Conservation (phyloP, 2,329 filamentous ascomycete genomes). For the Exophiala sp. region DNA sequence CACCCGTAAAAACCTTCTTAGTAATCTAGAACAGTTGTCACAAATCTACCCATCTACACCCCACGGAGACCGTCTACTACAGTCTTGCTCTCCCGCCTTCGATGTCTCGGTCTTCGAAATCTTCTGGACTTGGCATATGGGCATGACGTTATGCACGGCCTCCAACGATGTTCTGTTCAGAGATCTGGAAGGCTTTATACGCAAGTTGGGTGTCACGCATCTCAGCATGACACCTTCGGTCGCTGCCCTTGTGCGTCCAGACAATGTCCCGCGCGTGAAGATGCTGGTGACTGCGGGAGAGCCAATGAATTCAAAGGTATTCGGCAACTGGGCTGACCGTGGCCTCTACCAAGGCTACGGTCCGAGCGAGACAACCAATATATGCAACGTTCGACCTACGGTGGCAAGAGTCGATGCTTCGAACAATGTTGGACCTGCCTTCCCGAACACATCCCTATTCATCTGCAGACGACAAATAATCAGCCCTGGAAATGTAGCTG, state of each 20-base stretch:
- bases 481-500: neutral
- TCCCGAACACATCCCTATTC: constrained; percentile 73
- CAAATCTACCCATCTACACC: constrained; percentile 60
- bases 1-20: constrained; percentile 70
- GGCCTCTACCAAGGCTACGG: constrained; percentile 79
- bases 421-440: constrained; percentile 71
- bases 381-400: constrained; percentile 68
- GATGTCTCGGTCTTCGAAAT: constrained; percentile 89
- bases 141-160: constrained; percentile 74
- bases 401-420: constrained; percentile 59
- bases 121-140: constrained; percentile 75
- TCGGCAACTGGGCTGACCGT: constrained; percentile 61
- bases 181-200: constrained; percentile 67
- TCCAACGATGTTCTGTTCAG: constrained; percentile 70
- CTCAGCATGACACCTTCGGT: constrained; percentile 84
- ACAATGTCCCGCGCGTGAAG: constrained; percentile 65
- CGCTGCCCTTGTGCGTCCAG: constrained; percentile 67
- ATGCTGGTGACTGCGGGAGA: constrained; percentile 82
- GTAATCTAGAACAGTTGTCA: constrained; percentile 67
- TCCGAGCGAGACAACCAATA: constrained; percentile 82
- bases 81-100: constrained; percentile 80
- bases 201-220: constrained; percentile 65
- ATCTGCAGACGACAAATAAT: constrained; percentile 41
- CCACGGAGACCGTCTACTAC: constrained; percentile 61
- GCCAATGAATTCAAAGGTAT: constrained; percentile 68